A percentile compares a stretch with the other conserved stretches of the same genome.
phyloP scores from a whole-genome alignment of 805 yeast genomes.

The Cephaloascus albidus region DNA sequence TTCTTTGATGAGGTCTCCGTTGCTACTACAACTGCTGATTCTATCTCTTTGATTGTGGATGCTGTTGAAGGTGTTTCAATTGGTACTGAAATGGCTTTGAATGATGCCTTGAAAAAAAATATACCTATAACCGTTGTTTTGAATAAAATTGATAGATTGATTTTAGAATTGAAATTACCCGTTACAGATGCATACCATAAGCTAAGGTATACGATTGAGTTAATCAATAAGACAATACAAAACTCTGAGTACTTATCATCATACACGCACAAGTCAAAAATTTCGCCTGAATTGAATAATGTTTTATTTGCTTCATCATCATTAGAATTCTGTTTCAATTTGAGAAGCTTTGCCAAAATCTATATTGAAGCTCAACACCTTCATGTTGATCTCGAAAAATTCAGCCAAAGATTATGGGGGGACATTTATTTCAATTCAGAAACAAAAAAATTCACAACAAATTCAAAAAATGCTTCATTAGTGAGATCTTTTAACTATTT shows the following conservation, averaged over 20 bases:
- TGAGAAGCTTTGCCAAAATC: constrained; percentile 51
- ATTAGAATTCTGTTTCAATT: constrained; percentile 54
- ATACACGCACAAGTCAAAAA: constrained; percentile 15
- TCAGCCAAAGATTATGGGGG: constrained; percentile 70
- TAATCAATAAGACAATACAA: constrained; percentile 47
- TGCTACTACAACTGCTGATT: constrained; percentile 52
- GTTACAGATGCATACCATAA: constrained; percentile 68
- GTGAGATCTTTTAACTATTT: constrained; percentile 50
- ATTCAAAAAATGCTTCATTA: constrained; percentile 12
- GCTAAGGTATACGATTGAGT: constrained; percentile 48
- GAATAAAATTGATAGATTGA: constrained; percentile 80
- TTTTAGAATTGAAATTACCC: constrained; percentile 70
- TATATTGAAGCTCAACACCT: constrained; percentile 19
- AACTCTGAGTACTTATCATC: constrained; percentile 15
- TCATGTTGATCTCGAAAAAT: constrained; percentile 17
- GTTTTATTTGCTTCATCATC: constrained; percentile 68
- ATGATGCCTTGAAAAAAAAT: constrained; percentile 39
- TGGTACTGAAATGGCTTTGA: constrained; percentile 42
- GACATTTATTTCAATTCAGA: constrained; percentile 41
- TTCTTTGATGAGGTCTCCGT: constrained; percentile 68
- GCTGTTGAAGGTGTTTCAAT: constrained; percentile 72
- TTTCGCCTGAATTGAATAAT: constrained; percentile 59
- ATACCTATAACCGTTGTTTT: constrained; percentile 51
- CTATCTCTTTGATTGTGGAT: constrained; percentile 67
- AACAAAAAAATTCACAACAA: constrained; percentile 33